phyloP scores from a whole-genome alignment of 2,329 filamentous ascomycete species.

The Trichophyton verrucosum region DNA sequence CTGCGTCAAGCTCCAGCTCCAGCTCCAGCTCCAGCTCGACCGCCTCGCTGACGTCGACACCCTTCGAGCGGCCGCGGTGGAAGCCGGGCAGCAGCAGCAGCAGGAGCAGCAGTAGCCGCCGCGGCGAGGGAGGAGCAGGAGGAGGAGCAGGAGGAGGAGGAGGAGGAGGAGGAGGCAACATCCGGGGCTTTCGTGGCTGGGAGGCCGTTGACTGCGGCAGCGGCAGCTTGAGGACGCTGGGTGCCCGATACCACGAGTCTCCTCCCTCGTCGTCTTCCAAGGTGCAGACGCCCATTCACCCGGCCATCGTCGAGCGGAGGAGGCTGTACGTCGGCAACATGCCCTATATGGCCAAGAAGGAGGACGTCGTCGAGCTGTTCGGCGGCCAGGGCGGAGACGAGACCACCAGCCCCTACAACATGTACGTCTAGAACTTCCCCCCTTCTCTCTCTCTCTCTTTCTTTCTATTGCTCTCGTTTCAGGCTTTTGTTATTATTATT shows the following conservation, averaged over 20 bases:
- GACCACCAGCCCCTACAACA: conserved; percentile 21
- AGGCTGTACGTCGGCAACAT: conserved; percentile 45
- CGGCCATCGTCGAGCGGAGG: conserved; percentile 29
- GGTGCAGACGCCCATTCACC: not conserved
- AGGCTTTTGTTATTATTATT: too few relatives aligned
- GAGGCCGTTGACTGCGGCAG: not conserved
- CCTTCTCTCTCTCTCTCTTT: not conserved
- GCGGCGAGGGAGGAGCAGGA: not conserved
- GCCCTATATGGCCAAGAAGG: conserved; percentile 41
- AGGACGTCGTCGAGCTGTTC: conserved; percentile 41
- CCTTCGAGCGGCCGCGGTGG: not conserved
- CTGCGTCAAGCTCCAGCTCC: not conserved
- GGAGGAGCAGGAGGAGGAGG: too few relatives aligned
- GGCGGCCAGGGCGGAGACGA: not conserved
- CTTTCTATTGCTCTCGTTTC: not conserved
- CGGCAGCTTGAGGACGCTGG: not conserved
- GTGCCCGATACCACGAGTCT: not conserved
- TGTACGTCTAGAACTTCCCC: conserved; percentile 17
- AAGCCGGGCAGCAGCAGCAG: not conserved
- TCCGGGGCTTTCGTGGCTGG: not conserved
- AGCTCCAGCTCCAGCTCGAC: too few relatives aligned
- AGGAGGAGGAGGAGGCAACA: not conserved
- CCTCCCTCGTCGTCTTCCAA: not conserved
- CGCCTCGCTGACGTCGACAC: not conserved
- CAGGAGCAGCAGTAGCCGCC: too few relatives aligned